Conservation (phyloP, 805 yeast species). For the Lipomyces oligophaga region DNA sequence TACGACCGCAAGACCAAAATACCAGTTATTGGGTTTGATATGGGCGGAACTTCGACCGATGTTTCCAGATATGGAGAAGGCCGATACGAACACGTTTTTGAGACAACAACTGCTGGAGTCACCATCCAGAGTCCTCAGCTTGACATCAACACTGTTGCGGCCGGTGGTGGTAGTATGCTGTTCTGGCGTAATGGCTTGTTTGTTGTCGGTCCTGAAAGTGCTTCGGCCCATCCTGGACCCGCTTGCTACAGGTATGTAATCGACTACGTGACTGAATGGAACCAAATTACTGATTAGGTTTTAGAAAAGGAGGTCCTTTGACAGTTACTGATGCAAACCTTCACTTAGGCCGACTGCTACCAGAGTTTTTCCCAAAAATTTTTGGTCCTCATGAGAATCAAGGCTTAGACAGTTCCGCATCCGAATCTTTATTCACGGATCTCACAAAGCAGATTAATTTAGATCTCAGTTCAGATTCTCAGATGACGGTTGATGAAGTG, state of each 20-base stretch:
- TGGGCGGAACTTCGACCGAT: slow-evolving; percentile 92
- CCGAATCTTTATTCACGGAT: slow-evolving; percentile 49
- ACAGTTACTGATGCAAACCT: slow-evolving; percentile 85
- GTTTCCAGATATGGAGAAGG: slow-evolving; percentile 71
- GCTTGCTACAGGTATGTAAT: slow-evolving; percentile 54
- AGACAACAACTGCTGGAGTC: slow-evolving; percentile 78
- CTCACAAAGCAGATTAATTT: slow-evolving; percentile 56
- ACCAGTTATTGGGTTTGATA: slow-evolving; percentile 77
- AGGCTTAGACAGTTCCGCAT: slow-evolving; percentile 56
- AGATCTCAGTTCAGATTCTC: slow-evolving; percentile 41
- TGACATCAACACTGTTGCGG: slow-evolving; percentile 78
- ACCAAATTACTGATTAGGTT: too few relatives aligned
- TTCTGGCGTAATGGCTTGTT: slow-evolving; percentile 68
- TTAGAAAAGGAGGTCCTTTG: slow-evolving; percentile 72
- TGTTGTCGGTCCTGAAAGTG: slow-evolving; percentile 82
- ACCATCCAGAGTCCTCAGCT: slow-evolving; percentile 81
- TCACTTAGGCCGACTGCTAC: slow-evolving; percentile 64
- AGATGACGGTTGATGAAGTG: slow-evolving; percentile 58
- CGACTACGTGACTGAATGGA: too few relatives aligned
- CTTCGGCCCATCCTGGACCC: slow-evolving; percentile 87
- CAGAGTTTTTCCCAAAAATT: slow-evolving; percentile 73
- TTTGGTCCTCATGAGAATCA: slow-evolving; percentile 79
- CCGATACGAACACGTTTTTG: slow-evolving; percentile 71
- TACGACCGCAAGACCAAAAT: slow-evolving; percentile 50
- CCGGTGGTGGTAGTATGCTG: slow-evolving; percentile 76